phyloP scores from a whole-genome alignment of 2,329 filamentous ascomycete species.

The Xylariomycetidae sp. region DNA sequence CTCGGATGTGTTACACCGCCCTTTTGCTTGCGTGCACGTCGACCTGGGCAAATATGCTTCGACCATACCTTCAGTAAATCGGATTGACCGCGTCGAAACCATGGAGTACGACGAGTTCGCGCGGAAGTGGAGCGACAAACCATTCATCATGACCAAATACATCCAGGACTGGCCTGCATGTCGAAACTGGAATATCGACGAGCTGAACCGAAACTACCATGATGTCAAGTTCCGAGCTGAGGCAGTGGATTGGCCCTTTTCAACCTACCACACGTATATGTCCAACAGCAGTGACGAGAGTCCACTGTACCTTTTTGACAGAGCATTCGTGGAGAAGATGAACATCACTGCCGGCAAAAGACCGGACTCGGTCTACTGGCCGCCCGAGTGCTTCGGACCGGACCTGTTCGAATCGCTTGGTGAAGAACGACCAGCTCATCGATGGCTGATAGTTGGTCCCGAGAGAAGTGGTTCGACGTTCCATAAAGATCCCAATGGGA shows the following conservation, averaged over 20 bases:
- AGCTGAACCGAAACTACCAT: slow-evolving; percentile 57
- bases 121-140: slow-evolving; percentile 66
- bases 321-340: slow-evolving; percentile 84
- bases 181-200: slow-evolving; percentile 65
- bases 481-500: slow-evolving; percentile 74
- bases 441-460: slow-evolving; percentile 90
- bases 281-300: slow-evolving; percentile 73
- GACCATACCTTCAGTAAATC: slow-evolving; percentile 67
- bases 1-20: slow-evolving; percentile 84
- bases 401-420: slow-evolving; percentile 81
- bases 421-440: slow-evolving; percentile 72
- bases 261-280: slow-evolving; percentile 81
- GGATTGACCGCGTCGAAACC: slow-evolving; percentile 63
- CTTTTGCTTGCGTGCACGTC: slow-evolving; percentile 82
- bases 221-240: slow-evolving; percentile 76
- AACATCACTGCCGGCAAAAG: slow-evolving; percentile 53
- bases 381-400: slow-evolving; percentile 75
- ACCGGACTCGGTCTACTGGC: slow-evolving; percentile 60
- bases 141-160: slow-evolving; percentile 80
- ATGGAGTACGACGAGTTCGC: slow-evolving; percentile 70
- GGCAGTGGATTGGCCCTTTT: slow-evolving; percentile 84
- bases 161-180: slow-evolving; percentile 78
- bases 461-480: slow-evolving; percentile 87
- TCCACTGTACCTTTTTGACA: slow-evolving; percentile 88
- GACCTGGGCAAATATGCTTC: slow-evolving; percentile 58